These are phyloP conservation scores for Microdochium trichocladiopsis DNA, from an alignment of 2,329 filamentous ascomycete species.

Conservation along the genomic window DNA sequence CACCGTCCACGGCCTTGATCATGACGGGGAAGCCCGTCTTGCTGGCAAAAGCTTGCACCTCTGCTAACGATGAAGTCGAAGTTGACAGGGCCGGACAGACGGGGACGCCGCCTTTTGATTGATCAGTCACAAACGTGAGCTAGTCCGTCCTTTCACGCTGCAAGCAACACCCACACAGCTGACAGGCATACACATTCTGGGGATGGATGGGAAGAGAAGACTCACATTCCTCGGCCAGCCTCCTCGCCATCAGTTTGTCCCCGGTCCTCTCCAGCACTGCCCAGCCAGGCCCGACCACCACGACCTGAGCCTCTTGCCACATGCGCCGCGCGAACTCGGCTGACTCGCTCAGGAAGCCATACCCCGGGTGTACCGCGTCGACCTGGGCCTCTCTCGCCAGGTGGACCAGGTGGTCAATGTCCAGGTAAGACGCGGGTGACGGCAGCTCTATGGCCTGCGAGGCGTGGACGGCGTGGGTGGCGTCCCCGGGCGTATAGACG, in stretches of 20 bases:
- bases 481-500: constrained; percentile 47
- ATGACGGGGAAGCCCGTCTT: constrained; percentile 34
- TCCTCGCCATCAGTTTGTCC: constrained; percentile 13
- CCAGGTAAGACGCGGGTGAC: constrained; percentile 22
- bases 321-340: constrained; percentile 45
- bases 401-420: constrained; percentile 29
- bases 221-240: constrained; percentile 34
- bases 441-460: constrained; percentile 40
- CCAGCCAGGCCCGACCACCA: constrained; percentile 50
- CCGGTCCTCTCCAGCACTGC: constrained; percentile 36
- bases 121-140: no score
- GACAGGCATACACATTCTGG: not conserved
- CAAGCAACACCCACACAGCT: no score
- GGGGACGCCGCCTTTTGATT: constrained; percentile 14
- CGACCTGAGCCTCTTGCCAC: constrained; percentile 43
- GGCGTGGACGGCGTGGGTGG: constrained; percentile 44
- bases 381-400: constrained; percentile 37
- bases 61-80: constrained; percentile 19
- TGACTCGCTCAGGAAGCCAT: constrained; percentile 59
- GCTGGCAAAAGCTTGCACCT: constrained; percentile 43
- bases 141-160: no score
- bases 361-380: constrained; percentile 56
- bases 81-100: constrained; percentile 26
- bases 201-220: not conserved
- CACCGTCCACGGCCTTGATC: constrained; percentile 58